These are phyloP conservation scores for Wilhelminamyces savonicus DNA, from an alignment of 805 yeast genomes.

Conservation along the genomic window DNA sequence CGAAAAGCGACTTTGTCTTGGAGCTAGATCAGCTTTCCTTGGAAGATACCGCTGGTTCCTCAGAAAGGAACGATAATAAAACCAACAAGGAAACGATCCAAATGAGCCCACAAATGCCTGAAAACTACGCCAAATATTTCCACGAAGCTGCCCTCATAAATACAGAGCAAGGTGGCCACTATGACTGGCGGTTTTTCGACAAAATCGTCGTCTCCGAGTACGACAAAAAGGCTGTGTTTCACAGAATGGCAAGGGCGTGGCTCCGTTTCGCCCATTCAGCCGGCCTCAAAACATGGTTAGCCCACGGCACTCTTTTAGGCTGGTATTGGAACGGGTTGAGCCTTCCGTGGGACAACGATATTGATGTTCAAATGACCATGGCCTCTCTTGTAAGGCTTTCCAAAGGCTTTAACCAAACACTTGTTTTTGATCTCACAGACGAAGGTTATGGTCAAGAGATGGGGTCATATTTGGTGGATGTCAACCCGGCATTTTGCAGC, in stretches of 20 bases:
- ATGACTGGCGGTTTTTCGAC: conserved; percentile 34
- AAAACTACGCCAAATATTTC: background rate
- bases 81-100: too few species aligned
- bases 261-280: conserved; percentile 40
- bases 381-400: conserved; percentile 40
- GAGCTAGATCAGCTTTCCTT: too few species aligned
- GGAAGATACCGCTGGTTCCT: too few species aligned
- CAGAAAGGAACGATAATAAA: too few species aligned
- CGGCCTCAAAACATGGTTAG: conserved; percentile 53
- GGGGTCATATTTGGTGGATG: conserved; percentile 18
- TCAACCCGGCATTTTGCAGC: conserved; percentile 11
- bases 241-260: conserved; percentile 47
- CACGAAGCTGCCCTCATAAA: conserved; percentile 2
- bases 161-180: conserved; percentile 17
- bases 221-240: conserved; percentile 36
- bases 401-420: conserved; percentile 41
- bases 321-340: conserved; percentile 60
- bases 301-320: conserved; percentile 59
- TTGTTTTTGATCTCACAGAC: conserved; percentile 43
- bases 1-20: too few species aligned
- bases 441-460: too few species aligned
- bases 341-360: conserved; percentile 65
- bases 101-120: too few species aligned
- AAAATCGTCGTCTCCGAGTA: conserved; percentile 13
- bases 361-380: conserved; percentile 60